Evolutionary conservation across 306 rosid species (phyloP).

Genomic region (Prunus mira): DNA sequence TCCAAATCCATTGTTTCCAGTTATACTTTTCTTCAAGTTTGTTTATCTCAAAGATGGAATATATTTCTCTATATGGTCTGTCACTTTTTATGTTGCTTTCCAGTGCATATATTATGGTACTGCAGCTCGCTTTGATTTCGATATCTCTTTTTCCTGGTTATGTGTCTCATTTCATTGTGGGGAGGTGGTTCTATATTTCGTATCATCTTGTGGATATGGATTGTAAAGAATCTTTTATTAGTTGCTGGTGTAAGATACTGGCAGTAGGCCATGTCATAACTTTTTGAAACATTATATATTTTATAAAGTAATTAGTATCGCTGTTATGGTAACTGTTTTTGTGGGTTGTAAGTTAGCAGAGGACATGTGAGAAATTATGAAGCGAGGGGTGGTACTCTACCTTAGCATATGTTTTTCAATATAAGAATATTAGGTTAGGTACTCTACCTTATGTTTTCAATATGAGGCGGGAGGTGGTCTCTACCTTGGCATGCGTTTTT

Average conservation of each 20-base stretch:
- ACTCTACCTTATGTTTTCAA: no score
- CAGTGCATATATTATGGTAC: not conserved
- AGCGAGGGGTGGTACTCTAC: not conserved
- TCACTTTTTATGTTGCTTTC: not conserved
- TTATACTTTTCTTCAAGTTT: not conserved
- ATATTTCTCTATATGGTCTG: not conserved
- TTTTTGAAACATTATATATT: not conserved
- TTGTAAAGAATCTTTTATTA: not conserved
- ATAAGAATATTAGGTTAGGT: not conserved
- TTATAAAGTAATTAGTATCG: not conserved
- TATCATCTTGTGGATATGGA: not conserved
- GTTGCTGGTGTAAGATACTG: not conserved
- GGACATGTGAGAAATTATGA: not conserved
- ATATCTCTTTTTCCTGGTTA: not conserved
- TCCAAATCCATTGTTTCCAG: not conserved
- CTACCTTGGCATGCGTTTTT: no score
- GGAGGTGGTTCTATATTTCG: not conserved
- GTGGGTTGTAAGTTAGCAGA: not conserved
- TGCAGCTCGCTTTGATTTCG: not conserved
- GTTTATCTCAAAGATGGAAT: not conserved
- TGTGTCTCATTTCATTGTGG: conserved; percentile 4
- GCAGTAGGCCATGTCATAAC: not conserved
- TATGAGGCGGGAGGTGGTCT: not conserved
- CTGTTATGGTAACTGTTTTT: not conserved
- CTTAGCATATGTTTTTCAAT: not conserved